Percentiles rank a stretch among this genome's conserved stretches.
These are phyloP conservation scores for Cinchona pubescens DNA, from an alignment of 257 asterid genomes.

Conservation along the genomic window DNA sequence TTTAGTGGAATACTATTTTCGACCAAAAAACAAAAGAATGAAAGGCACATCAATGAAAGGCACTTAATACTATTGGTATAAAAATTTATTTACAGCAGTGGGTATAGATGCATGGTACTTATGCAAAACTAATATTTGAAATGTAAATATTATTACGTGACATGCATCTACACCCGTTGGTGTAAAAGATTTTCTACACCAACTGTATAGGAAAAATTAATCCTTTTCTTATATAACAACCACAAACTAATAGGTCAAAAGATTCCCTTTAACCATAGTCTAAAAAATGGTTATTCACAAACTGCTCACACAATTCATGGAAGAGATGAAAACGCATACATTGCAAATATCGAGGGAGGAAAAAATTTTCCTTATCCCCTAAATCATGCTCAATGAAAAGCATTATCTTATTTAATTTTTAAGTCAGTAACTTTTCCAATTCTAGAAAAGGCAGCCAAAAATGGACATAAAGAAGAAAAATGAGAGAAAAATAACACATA, in stretches of 20 bases:
- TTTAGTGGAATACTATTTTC: neutral
- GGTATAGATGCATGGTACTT: too few species aligned
- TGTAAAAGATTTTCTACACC: too few species aligned
- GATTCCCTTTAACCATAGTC: neutral
- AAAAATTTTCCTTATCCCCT: neutral
- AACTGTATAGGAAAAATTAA: too few species aligned
- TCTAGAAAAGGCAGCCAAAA: neutral
- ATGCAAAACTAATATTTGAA: too few species aligned
- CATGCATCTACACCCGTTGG: too few species aligned
- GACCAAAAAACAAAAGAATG: neutral
- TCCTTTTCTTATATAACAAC: neutral
- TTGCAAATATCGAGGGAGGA: neutral
- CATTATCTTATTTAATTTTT: neutral
- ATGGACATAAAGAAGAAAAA: neutral
- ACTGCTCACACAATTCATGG: neutral
- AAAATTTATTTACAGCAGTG: too few species aligned
- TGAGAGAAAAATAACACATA: neutral
- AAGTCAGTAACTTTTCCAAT: neutral
- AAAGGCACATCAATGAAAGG: neutral
- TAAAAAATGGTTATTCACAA: neutral
- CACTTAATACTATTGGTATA: too few species aligned
- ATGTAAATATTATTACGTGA: too few species aligned
- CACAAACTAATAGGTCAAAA: neutral
- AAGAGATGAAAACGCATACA: neutral
- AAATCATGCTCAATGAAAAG: neutral